Base-by-base conservation (phyloP, 192 early-diverging fungal species). In the Coemansia sp. region DNA sequence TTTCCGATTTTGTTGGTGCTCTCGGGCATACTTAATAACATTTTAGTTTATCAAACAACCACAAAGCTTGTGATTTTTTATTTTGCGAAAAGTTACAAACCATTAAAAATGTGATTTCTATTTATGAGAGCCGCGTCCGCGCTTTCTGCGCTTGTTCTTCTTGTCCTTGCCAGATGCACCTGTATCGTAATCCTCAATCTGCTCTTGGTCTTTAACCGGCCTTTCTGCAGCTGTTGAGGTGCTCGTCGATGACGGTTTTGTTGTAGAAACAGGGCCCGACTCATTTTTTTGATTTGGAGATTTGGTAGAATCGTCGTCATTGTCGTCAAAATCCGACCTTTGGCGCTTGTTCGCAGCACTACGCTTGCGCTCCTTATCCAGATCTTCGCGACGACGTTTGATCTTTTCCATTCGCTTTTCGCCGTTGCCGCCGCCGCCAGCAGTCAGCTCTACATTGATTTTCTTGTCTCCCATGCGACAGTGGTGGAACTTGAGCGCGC, bases 381-480 rank as follows among this genome's bases (percentile, higher is more conserved):
- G 59, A n/a, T 75, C 69, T 17, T 71, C 67, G 11, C 77, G 51
- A 6, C 73, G 72, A 31, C 60, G 56, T 54, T 80, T 64, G 25
- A 80, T 48, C 61, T 80, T 80, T 12, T 75, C 49, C 31, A 55
- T 71, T 45, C 77, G 77, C 4, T 60, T 56, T n/a, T 61, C 63
- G 66, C 72, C 89, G 60, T 86, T 86, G 49, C 89, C 89, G 52
- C 89, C 89, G 33, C 89, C 89, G 45, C 89, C 89, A 31, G 85
- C 89, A 32, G 89, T 91, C 58, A 91, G 63, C 68, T 91, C 89
- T 34, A 91, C 87, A 66, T 89, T 91, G 58, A 90, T 88, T 38
- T 87, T 86, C 67, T 87, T 76, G 51, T 82, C 72, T n/a, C 85
- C 87, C 61, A 90, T 77, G 48, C 77, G 61, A 16, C 80, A 77